Percentiles rank a stretch among this genome's conserved stretches.
phyloP scores from a whole-genome alignment of 2,329 filamentous ascomycete genomes.

The Xylariaceae sp. region DNA sequence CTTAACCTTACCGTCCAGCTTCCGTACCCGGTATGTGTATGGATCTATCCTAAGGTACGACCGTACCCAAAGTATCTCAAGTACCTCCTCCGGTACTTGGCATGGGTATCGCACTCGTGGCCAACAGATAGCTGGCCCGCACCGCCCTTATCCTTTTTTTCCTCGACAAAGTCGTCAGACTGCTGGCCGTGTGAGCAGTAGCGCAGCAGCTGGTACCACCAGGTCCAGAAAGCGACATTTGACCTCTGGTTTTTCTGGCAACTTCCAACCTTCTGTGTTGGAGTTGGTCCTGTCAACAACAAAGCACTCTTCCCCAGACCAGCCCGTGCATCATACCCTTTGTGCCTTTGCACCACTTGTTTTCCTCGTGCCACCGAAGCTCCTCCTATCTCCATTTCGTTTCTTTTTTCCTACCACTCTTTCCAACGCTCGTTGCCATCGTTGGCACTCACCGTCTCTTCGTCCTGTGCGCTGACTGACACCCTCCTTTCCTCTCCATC shows the following conservation, averaged over 20 bases:
- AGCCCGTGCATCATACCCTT: slow-evolving; percentile 26
- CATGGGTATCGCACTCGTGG: slow-evolving; percentile 27
- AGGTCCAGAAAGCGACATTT: slow-evolving; percentile 23
- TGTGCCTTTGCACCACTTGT: slow-evolving; percentile 24
- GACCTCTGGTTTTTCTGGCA: slow-evolving; percentile 28
- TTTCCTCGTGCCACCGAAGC: slow-evolving; percentile 29
- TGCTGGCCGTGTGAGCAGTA: slow-evolving; percentile 19
- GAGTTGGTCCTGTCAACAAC: slow-evolving; percentile 29
- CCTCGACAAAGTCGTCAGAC: slow-evolving; percentile 16
- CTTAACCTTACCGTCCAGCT: too few species aligned
- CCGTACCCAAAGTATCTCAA: slow-evolving; percentile 15
- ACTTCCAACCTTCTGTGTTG: slow-evolving; percentile 25
- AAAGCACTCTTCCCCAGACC: slow-evolving; percentile 26
- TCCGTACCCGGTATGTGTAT: too few species aligned
- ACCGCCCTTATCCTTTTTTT: slow-evolving; percentile 28
- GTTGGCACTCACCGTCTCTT: slow-evolving; percentile 20
- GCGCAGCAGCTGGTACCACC: slow-evolving; percentile 10
- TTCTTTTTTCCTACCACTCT: slow-evolving; percentile 22
- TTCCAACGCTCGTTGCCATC: slow-evolving; percentile 19
- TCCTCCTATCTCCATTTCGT: slow-evolving; percentile 17
- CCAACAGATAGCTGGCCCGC: slow-evolving; percentile 31
- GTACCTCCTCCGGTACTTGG: slow-evolving; percentile 16
- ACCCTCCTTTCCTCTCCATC: slow-evolving; percentile 21
- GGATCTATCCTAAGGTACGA: too few species aligned
- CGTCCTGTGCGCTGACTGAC: slow-evolving; percentile 28